phyloP scores from a whole-genome alignment of 2,329 filamentous ascomycete genomes.

The Ilyonectria destructans region DNA sequence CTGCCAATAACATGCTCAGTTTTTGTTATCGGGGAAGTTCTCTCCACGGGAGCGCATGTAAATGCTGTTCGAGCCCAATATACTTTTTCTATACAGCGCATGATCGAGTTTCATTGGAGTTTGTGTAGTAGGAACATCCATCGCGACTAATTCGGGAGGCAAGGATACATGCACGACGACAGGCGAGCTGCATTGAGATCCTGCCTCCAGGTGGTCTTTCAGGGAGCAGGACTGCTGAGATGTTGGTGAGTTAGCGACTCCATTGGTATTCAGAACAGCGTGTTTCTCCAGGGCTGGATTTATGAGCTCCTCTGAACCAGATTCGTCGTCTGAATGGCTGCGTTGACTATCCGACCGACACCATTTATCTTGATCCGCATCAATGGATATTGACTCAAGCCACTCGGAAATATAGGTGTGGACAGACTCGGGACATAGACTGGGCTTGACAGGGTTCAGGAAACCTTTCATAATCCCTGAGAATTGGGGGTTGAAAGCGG shows the following conservation, averaged over 20 bases:
- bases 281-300: not conserved
- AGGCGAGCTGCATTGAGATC: not conserved
- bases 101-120: not conserved
- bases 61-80: not conserved
- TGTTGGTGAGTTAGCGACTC: not conserved
- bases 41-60: not conserved
- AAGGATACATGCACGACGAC: not conserved
- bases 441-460: not conserved
- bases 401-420: not conserved
- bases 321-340: not conserved
- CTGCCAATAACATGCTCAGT: not conserved
- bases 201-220: not conserved
- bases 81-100: not conserved
- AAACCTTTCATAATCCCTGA: not conserved
- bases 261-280: not conserved
- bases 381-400: not conserved
- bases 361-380: not conserved
- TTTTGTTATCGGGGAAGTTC: not conserved
- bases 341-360: not conserved
- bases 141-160: not conserved
- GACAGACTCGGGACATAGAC: not conserved
- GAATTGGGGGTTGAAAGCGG: constrained; percentile 1
- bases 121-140: not conserved
- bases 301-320: not conserved
- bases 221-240: not conserved